These are phyloP conservation scores for Solanum lignicaule DNA, from an alignment of 257 asterid species.

Conservation along the genomic window DNA sequence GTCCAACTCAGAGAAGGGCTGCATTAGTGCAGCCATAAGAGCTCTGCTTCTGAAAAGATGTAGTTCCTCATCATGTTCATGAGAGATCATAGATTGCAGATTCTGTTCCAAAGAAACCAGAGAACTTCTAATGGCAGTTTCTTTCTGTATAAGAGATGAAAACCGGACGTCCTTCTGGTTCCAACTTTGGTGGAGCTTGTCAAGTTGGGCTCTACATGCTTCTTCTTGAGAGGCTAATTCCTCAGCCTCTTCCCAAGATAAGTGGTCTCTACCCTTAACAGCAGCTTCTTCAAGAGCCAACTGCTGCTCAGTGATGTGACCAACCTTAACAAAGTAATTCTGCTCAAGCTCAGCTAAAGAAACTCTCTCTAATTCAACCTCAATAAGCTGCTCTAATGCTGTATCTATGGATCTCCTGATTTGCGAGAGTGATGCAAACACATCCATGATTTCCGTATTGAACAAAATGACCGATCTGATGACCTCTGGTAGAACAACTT, in stretches of 20 bases:
- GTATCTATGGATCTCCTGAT: constrained; percentile 78
- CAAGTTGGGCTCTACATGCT: constrained; percentile 89
- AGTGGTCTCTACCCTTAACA: constrained; percentile 79
- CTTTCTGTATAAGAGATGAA: constrained; percentile 67
- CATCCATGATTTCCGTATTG: constrained; percentile 73
- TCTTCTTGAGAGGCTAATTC: constrained; percentile 99
- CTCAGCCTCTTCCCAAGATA: constrained; percentile 99
- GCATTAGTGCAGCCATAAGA: constrained; percentile 50
- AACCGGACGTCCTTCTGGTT: constrained; percentile 68
- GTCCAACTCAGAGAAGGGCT: constrained; percentile 83
- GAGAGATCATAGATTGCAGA: constrained; percentile 48
- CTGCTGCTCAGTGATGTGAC: constrained; percentile 82
- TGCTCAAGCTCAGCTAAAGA: constrained; percentile 81
- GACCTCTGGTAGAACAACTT: constrained; percentile 62
- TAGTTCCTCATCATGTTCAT: constrained; percentile 46
- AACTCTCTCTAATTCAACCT: constrained; percentile 80
- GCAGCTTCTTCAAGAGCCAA: constrained; percentile 97
- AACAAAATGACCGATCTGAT: constrained; percentile 57
- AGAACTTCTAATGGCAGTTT: constrained; percentile 42
- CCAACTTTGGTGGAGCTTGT: constrained; percentile 84
- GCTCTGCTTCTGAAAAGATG: constrained; percentile 55
- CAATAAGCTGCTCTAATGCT: constrained; percentile 80
- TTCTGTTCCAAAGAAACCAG: constrained; percentile 50
- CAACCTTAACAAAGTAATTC: constrained; percentile 83
- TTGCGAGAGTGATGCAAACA: constrained; percentile 76